Conservation (phyloP, 768 basidiomycete species). For the Chiua virens region DNA sequence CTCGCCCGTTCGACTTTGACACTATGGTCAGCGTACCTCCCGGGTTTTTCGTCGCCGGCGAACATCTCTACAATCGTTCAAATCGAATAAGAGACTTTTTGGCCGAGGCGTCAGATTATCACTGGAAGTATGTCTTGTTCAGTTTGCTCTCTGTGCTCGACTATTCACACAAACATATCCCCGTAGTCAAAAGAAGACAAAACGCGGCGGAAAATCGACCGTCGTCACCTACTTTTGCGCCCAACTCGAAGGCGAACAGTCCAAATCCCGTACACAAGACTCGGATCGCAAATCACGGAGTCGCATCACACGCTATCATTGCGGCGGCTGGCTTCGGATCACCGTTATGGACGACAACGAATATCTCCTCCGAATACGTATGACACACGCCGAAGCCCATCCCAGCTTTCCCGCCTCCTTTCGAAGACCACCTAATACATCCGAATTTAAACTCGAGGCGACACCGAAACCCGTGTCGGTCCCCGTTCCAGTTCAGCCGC, state of each 20-base stretch:
- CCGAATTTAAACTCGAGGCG: constrained; percentile 33
- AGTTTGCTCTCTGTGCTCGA: background rate
- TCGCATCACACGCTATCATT: constrained; percentile 35
- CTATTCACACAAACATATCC: background rate
- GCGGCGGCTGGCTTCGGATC: constrained; percentile 36
- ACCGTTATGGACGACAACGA: constrained; percentile 39
- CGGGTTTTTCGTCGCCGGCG: constrained; percentile 32
- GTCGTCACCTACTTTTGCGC: constrained; percentile 37
- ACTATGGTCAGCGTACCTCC: constrained; percentile 35
- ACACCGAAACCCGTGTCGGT: constrained; percentile 25
- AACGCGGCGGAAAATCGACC: constrained; percentile 35
- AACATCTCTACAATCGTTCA: constrained; percentile 36
- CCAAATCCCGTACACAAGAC: constrained; percentile 34
- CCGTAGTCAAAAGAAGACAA: constrained; percentile 34
- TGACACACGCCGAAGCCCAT: constrained; percentile 36
- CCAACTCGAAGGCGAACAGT: constrained; percentile 35
- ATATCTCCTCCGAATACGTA: constrained; percentile 34
- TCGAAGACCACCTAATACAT: constrained; percentile 32
- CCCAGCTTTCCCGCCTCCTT: constrained; percentile 34
- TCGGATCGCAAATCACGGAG: constrained; percentile 35
- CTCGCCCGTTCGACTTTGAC: constrained; percentile 33
- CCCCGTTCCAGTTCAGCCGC: constrained; percentile 5
- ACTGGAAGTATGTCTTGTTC: constrained; percentile 32
- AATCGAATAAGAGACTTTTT: constrained; percentile 35
- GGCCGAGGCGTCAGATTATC: constrained; percentile 35